Percentiles rank a stretch among this genome's conserved stretches.
Conservation (phyloP, 768 basidiomycete species). For the Flagelloscypha sp. region DNA sequence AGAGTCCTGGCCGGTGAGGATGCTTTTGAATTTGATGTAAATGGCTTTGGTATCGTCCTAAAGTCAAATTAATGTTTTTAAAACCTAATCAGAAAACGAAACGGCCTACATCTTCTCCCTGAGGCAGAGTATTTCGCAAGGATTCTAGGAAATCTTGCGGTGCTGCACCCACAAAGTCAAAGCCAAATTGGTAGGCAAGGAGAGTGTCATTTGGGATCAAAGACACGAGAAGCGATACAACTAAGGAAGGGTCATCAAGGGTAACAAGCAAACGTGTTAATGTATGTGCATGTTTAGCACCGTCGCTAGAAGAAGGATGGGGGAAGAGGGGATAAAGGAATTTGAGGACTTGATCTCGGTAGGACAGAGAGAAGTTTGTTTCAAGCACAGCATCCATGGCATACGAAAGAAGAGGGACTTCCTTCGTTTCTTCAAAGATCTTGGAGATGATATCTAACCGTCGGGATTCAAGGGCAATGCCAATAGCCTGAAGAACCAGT, state of each 20-base stretch:
- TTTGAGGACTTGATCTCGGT: slow-evolving; percentile 73
- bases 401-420: slow-evolving; percentile 77
- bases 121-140: slow-evolving; percentile 60
- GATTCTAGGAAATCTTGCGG: slow-evolving; percentile 86
- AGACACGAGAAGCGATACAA: slow-evolving; percentile 63
- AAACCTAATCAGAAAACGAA: neutral
- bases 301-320: slow-evolving; percentile 57
- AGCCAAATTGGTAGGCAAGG: slow-evolving; percentile 90
- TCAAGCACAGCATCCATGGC: slow-evolving; percentile 89
- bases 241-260: slow-evolving; percentile 72
- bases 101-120: slow-evolving; percentile 50
- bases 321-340: slow-evolving; percentile 86
- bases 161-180: slow-evolving; percentile 91
- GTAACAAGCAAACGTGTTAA: slow-evolving; percentile 87
- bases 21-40: slow-evolving; percentile 71
- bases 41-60: slow-evolving; percentile 48
- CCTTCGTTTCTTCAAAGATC: slow-evolving; percentile 66
- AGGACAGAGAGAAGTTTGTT: slow-evolving; percentile 79
- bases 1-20: slow-evolving; percentile 85
- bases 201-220: slow-evolving; percentile 65
- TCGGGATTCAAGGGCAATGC: slow-evolving; percentile 88
- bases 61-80: slow-evolving; percentile 9
- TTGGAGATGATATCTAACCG: slow-evolving; percentile 80
- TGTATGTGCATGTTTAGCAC: slow-evolving; percentile 68
- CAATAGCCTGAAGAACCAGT: slow-evolving; percentile 60